phyloP scores from a whole-genome alignment of 768 basidiomycete species.

The Harrya chromipes region DNA sequence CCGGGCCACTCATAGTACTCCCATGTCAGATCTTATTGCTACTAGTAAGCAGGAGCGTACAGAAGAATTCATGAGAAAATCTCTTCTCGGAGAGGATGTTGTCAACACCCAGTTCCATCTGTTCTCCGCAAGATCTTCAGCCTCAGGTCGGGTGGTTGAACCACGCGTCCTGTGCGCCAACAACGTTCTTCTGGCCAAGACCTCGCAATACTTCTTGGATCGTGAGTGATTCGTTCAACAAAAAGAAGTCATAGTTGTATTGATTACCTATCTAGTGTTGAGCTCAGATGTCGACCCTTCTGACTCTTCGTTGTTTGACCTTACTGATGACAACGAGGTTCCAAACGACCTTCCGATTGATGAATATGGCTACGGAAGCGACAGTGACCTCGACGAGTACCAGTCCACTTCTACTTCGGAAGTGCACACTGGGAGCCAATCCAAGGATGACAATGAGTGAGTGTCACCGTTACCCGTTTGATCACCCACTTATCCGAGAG shows the following conservation, averaged over 20 bases:
- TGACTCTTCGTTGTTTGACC: slow-evolving; percentile 12
- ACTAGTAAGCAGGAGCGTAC: slow-evolving; percentile 8
- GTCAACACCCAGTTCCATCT: slow-evolving; percentile 32
- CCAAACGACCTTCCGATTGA: slow-evolving; percentile 4
- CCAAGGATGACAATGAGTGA: slow-evolving; percentile 11
- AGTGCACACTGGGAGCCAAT: neutral
- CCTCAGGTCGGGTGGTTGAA: slow-evolving; percentile 5
- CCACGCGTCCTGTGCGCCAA: slow-evolving; percentile 28
- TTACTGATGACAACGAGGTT: slow-evolving; percentile 13
- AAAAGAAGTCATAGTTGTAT: too few relatives aligned
- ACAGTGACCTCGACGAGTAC: slow-evolving; percentile 36
- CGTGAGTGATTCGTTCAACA: slow-evolving; percentile 12
- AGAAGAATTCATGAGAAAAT: slow-evolving; percentile 22
- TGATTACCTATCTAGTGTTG: slow-evolving; percentile 9
- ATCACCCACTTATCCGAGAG: neutral
- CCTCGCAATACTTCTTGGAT: slow-evolving; percentile 29
- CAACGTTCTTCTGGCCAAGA: slow-evolving; percentile 22
- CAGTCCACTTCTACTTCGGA: neutral
- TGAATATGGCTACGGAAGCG: slow-evolving; percentile 33
- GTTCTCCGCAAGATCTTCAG: slow-evolving; percentile 21
- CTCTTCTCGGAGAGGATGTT: slow-evolving; percentile 23
- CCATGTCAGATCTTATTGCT: slow-evolving; percentile 17
- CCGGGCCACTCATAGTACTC: too few relatives aligned
- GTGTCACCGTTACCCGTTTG: neutral
- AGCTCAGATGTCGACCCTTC: slow-evolving; percentile 8